A percentile compares a stretch with the other conserved stretches of the same genome.
These are phyloP conservation scores for Beauveria pseudobassiana DNA, from an alignment of 2,329 filamentous ascomycete species.

Conservation along the genomic window DNA sequence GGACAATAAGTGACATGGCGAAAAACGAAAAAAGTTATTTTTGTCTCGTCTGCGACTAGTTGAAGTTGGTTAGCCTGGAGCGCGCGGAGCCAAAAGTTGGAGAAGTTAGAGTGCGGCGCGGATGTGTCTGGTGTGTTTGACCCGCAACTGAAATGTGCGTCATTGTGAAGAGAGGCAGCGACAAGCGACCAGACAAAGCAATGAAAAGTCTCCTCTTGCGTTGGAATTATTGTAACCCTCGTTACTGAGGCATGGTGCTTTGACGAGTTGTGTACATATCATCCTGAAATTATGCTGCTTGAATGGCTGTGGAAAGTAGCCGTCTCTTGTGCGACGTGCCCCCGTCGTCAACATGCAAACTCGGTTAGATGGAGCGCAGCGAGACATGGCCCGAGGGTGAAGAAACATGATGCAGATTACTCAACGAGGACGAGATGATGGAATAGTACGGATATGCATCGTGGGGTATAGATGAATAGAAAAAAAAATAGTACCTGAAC, in stretches of 20 bases:
- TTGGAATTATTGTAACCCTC: neutral
- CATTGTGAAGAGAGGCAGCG: neutral
- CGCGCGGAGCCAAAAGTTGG: neutral
- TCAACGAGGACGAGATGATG: neutral
- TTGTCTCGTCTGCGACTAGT: neutral
- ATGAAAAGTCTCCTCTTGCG: neutral
- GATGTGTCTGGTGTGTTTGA: neutral
- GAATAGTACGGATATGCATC: neutral
- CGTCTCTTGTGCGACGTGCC: neutral
- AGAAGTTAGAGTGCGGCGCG: neutral
- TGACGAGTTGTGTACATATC: too few species aligned
- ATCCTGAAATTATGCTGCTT: neutral
- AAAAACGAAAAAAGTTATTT: neutral
- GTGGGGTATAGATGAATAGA: neutral
- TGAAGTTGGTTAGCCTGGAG: neutral
- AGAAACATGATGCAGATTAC: neutral
- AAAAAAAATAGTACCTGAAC: neutral
- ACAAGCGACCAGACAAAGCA: neutral
- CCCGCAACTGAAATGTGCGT: neutral
- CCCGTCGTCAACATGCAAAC: too few species aligned
- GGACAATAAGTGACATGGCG: too few species aligned
- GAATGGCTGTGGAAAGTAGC: neutral
- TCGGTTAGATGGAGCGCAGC: neutral
- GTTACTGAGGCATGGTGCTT: too few species aligned
- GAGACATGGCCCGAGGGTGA: neutral